Base-by-base conservation (phyloP, 73 alveolate species). In the Halteria grandinella region DNA sequence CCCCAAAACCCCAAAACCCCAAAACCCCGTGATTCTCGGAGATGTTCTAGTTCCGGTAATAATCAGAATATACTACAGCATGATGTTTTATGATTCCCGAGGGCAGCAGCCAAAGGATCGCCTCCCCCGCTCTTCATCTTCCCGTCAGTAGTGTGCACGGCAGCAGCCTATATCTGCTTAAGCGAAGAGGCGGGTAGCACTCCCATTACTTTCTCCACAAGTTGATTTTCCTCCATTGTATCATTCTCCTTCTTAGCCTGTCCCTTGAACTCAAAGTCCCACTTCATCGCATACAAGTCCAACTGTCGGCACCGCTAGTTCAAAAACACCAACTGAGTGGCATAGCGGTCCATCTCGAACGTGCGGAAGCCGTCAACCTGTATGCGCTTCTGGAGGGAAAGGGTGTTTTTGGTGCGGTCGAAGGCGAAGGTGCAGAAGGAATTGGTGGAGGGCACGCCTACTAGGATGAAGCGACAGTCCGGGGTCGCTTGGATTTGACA, bases 201-300 rank as follows among this genome's bases (percentile, higher is more conserved):
- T n/a, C n/a, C n/a, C n/a, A n/a, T n/a, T n/a, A n/a, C n/a, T n/a
- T n/a, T n/a, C n/a, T 47, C 37, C 24, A 15, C 29, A 11, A 40
- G 23, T 25, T 21, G 15, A 1, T 18, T 36, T 11, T 77, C 50
- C 15, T 47, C 49, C 18, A 34, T 54, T 4, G 20, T 15, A 8
- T 66, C 66, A 25, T 69, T 64, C 41, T 80, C 90, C 0, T 57
- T 79, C 1, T 50, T 27, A 0, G 70, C 17, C 21, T 29, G 28
- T 27, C 66, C 76, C n/a, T 73, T 52, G 0, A 79, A 49, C 32
- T 80, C 84, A 53, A 48, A 80, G 20, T 69, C 80, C 83, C 81
- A 80, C 45, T 80, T 66, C 1, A 80, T 44, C 8, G 57, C 24
- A 43, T 69, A 59, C 20, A 69, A 57, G 44, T 69, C 85, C 0